A percentile compares a stretch with the other conserved stretches of the same genome.
Evolutionary conservation across 306 rosid genomes (phyloP).

Genomic region (Cicer cuneatum): DNA sequence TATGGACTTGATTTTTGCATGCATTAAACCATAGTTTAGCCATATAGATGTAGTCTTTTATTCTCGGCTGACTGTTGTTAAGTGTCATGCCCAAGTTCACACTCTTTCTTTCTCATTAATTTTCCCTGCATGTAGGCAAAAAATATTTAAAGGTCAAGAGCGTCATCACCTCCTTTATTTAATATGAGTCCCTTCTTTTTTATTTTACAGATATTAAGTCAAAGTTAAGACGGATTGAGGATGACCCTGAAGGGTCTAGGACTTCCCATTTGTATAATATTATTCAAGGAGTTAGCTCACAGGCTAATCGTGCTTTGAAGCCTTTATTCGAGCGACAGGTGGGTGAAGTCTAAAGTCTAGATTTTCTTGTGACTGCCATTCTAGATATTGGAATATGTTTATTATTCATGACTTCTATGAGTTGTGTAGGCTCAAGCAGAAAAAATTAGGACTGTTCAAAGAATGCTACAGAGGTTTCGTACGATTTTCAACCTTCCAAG

Average conservation of each 20-base stretch:
- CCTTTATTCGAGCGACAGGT: conserved; percentile 98
- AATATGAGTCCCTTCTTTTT: conserved; percentile 40
- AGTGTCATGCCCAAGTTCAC: conserved; percentile 33
- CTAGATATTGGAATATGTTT: conserved; percentile 44
- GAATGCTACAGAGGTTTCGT: conserved; percentile 98
- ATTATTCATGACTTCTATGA: conserved; percentile 38
- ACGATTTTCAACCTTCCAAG: conserved; percentile 95
- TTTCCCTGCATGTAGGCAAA: conserved; percentile 32
- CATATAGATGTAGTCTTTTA: conserved; percentile 31
- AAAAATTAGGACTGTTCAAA: conserved; percentile 96
- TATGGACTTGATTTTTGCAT: conserved; percentile 51
- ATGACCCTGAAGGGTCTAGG: conserved; percentile 98
- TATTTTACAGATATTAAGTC: conserved; percentile 86
- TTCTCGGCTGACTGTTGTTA: conserved; percentile 11
- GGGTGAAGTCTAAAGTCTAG: conserved; percentile 45
- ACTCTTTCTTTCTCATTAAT: conserved; percentile 9
- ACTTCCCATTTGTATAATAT: conserved; percentile 85
- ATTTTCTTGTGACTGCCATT: conserved; percentile 41
- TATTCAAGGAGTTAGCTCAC: conserved; percentile 80
- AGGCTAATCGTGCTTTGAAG: conserved; percentile 95
- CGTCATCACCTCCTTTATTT: conserved; percentile 34
- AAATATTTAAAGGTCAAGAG: conserved; percentile 2
- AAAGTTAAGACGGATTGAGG: conserved; percentile 89
- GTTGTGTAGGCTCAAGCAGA: conserved; percentile 91
- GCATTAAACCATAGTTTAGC: conserved; percentile 34